A percentile compares a stretch with the other conserved stretches of the same genome.
Evolutionary conservation across 1,284 basidiomycete genomes (phyloP).

Genomic region (Gymnopus androsaceus): DNA sequence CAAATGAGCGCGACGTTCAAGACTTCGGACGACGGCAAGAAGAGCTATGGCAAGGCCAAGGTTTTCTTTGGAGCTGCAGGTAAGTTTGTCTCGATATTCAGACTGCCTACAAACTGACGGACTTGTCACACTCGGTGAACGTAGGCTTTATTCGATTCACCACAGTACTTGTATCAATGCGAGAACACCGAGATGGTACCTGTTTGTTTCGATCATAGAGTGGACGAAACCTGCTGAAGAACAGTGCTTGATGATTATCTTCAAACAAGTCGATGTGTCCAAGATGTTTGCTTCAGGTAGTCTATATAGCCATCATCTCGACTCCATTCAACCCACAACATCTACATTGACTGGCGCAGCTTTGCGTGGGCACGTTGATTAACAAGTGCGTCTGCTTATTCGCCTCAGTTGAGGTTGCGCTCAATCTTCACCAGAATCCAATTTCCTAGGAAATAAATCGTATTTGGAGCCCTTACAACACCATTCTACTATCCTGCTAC

Average conservation of each 20-base stretch:
- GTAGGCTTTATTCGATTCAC: slow-evolving; percentile 89
- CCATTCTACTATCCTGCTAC: slow-evolving; percentile 76
- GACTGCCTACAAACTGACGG: neutral
- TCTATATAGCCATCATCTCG: slow-evolving; percentile 82
- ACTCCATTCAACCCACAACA: slow-evolving; percentile 64
- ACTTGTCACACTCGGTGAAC: too few relatives aligned
- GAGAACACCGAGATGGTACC: slow-evolving; percentile 89
- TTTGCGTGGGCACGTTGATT: slow-evolving; percentile 97
- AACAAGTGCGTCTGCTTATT: slow-evolving; percentile 73
- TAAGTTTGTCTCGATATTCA: slow-evolving; percentile 34
- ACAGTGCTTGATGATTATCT: slow-evolving; percentile 84
- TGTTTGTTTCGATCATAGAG: slow-evolving; percentile 69
- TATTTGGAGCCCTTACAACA: slow-evolving; percentile 91
- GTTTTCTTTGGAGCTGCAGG: slow-evolving; percentile 82
- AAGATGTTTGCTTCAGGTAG: slow-evolving; percentile 99
- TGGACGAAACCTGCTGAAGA: slow-evolving; percentile 87
- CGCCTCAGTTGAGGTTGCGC: neutral
- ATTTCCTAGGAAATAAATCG: slow-evolving; percentile 96
- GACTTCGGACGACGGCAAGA: slow-evolving; percentile 95
- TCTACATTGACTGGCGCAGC: slow-evolving; percentile 87
- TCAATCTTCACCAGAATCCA: slow-evolving; percentile 66
- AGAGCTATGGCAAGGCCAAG: slow-evolving; percentile 75
- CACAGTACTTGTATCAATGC: slow-evolving; percentile 94
- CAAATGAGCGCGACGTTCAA: slow-evolving; percentile 90
- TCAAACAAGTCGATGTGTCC: slow-evolving; percentile 96